These are phyloP conservation scores for Metschnikowia colocasiae DNA, from an alignment of 805 yeast genomes.

Conservation along the genomic window DNA sequence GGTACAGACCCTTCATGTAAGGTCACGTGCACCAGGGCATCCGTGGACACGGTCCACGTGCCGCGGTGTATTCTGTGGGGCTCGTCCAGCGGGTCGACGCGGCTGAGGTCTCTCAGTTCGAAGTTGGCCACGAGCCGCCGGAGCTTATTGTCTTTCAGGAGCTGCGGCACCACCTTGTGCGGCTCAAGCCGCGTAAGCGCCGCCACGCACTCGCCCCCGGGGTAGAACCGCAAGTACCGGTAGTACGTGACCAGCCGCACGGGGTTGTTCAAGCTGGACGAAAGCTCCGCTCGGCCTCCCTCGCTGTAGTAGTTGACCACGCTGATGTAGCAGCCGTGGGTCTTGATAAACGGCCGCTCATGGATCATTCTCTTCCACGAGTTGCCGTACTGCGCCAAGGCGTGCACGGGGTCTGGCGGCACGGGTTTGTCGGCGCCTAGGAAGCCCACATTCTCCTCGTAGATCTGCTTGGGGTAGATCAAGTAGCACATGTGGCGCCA, in stretches of 20 bases:
- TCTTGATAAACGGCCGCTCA: slow-evolving; percentile 74
- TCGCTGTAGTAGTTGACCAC: slow-evolving; percentile 80
- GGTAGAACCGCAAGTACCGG: slow-evolving; percentile 76
- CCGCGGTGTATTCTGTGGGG: slow-evolving; percentile 45
- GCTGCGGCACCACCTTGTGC: slow-evolving; percentile 53
- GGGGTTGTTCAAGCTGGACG: slow-evolving; percentile 68
- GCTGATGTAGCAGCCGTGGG: slow-evolving; percentile 80
- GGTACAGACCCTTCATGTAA: slow-evolving; percentile 58
- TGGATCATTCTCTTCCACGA: slow-evolving; percentile 50
- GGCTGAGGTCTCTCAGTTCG: slow-evolving; percentile 16
- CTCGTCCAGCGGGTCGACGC: slow-evolving; percentile 18
- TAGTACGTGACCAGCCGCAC: slow-evolving; percentile 83
- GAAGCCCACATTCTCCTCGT: slow-evolving; percentile 46
- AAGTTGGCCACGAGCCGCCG: slow-evolving; percentile 17
- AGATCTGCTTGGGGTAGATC: slow-evolving; percentile 53
- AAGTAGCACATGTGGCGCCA: slow-evolving; percentile 51
- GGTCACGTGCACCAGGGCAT: slow-evolving; percentile 45
- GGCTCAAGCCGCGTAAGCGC: slow-evolving; percentile 76
- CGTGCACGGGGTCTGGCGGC: slow-evolving; percentile 28
- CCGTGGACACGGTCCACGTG: slow-evolving; percentile 54
- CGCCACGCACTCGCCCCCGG: slow-evolving; percentile 71
- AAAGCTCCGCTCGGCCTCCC: slow-evolving; percentile 68
- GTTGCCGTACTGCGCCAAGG: slow-evolving; percentile 28
- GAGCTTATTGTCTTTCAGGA: slow-evolving; percentile 31
- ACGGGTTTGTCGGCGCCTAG: slow-evolving; percentile 28